These are phyloP conservation scores for Termitomyces sp. DNA, from an alignment of 768 basidiomycete genomes.

Conservation along the genomic window DNA sequence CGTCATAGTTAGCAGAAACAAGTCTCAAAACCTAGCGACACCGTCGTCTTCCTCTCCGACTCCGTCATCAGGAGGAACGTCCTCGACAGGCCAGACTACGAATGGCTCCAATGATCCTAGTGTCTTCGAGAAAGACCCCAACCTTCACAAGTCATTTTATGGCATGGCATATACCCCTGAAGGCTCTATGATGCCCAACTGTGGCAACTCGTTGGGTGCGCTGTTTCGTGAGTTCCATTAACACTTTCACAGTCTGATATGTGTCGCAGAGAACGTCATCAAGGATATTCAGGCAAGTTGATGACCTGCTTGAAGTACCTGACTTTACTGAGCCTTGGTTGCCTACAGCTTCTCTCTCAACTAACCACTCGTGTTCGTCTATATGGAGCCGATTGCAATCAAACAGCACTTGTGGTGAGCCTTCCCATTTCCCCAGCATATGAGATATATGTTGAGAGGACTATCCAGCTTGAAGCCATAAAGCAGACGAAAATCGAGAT, in stretches of 20 bases:
- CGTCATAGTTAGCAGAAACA: conserved; percentile 58
- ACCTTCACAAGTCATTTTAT: conserved; percentile 73
- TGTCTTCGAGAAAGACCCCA: conserved; percentile 64
- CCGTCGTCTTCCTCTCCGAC: conserved; percentile 14
- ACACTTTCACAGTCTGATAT: conserved; percentile 1
- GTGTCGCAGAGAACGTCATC: conserved; percentile 53
- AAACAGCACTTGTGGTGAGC: conserved; percentile 70
- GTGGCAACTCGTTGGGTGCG: conserved; percentile 52
- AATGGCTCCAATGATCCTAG: conserved; percentile 55
- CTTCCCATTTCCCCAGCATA: not conserved
- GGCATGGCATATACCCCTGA: conserved; percentile 86
- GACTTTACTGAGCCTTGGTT: conserved; percentile 13
- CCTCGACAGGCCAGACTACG: conserved; percentile 13
- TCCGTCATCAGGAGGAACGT: not conserved
- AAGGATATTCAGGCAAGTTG: conserved; percentile 63
- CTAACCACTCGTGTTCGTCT: conserved; percentile 76
- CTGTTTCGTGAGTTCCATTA: not conserved
- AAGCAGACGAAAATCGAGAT: conserved; percentile 84
- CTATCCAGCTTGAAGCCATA: conserved; percentile 78
- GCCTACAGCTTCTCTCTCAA: conserved; percentile 72
- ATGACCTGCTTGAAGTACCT: not conserved
- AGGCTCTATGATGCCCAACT: conserved; percentile 64
- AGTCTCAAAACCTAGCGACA: conserved; percentile 29
- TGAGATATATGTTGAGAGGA: not conserved
- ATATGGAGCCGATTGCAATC: conserved; percentile 88